phyloP scores from a whole-genome alignment of 164 flowering plant species.

The Amborella trichopoda region DNA sequence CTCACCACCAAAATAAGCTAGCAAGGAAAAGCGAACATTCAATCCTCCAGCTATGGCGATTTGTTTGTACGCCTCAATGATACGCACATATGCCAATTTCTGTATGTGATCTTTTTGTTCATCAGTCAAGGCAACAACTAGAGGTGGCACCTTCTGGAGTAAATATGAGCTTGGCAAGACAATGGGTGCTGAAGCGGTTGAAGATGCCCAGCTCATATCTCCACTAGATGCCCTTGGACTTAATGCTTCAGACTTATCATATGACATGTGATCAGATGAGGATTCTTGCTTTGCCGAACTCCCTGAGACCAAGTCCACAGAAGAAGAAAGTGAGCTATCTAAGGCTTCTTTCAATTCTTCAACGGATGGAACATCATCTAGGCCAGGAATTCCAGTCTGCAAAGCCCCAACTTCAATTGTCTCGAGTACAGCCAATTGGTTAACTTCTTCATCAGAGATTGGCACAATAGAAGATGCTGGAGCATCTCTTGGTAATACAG shows the following conservation, averaged over 20 bases:
- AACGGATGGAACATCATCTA: conserved; percentile 22
- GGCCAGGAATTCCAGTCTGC: conserved; percentile 75
- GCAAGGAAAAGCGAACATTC: conserved; percentile 53
- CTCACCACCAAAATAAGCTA: conserved; percentile 77
- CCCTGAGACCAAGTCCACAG: too few relatives aligned
- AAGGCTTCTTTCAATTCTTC: conserved; percentile 29
- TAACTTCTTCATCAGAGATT: too few relatives aligned
- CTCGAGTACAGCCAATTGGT: too few relatives aligned
- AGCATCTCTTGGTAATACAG: too few relatives aligned
- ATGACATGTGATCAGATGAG: conserved; percentile 19
- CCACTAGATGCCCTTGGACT: conserved; percentile 42
- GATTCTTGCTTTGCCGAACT: conserved; percentile 1
- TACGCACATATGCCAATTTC: conserved; percentile 45
- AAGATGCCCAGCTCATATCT: conserved; percentile 35
- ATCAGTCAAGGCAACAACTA: conserved; percentile 53
- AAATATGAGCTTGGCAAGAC: conserved; percentile 29
- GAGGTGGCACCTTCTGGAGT: conserved; percentile 81
- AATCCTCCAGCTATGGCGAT: conserved; percentile 68
- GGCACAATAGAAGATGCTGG: too few relatives aligned
- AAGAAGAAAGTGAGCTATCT: neutral
- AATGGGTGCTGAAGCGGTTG: conserved; percentile 42
- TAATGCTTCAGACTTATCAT: conserved; percentile 73
- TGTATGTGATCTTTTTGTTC: conserved; percentile 69
- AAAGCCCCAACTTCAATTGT: conserved; percentile 27
- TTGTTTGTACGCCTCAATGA: conserved; percentile 78